phyloP scores from a whole-genome alignment of 768 basidiomycete species.

The Lactifluus pinguis region DNA sequence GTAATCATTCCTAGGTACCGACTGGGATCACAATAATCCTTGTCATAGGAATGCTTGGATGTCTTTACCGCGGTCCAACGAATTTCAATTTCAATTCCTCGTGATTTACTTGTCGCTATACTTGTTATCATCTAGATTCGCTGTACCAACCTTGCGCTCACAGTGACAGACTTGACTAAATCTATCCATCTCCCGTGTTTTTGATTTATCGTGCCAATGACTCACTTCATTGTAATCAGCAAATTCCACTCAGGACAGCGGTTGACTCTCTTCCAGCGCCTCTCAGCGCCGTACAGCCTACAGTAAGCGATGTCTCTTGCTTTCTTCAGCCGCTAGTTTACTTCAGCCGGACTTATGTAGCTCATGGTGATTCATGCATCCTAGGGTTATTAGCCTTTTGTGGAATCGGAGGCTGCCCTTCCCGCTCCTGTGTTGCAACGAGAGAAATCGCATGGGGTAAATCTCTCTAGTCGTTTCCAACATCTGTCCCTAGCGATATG shows the following conservation, averaged over 20 bases:
- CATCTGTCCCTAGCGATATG: background rate
- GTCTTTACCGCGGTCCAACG: background rate
- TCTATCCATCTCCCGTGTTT: background rate
- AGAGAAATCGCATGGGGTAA: background rate
- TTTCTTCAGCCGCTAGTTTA: conserved; percentile 8
- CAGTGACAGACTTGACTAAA: background rate
- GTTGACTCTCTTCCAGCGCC: background rate
- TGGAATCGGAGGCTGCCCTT: background rate
- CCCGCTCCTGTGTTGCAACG: background rate
- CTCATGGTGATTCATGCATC: background rate
- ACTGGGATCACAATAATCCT: background rate
- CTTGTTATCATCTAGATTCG: background rate
- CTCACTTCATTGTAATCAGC: background rate
- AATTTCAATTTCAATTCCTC: background rate
- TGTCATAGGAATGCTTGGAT: background rate
- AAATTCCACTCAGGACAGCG: no score
- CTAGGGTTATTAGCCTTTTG: conserved; percentile 2
- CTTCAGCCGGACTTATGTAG: conserved; percentile 7
- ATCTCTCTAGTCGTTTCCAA: background rate
- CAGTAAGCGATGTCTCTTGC: conserved; percentile 2
- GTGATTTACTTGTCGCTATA: background rate
- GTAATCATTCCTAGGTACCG: background rate
- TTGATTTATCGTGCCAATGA: background rate
- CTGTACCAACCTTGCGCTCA: background rate
- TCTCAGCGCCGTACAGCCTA: conserved; percentile 14